phyloP scores from a whole-genome alignment of 2,329 filamentous ascomycete species.

The Pestalotiopsis fici region DNA sequence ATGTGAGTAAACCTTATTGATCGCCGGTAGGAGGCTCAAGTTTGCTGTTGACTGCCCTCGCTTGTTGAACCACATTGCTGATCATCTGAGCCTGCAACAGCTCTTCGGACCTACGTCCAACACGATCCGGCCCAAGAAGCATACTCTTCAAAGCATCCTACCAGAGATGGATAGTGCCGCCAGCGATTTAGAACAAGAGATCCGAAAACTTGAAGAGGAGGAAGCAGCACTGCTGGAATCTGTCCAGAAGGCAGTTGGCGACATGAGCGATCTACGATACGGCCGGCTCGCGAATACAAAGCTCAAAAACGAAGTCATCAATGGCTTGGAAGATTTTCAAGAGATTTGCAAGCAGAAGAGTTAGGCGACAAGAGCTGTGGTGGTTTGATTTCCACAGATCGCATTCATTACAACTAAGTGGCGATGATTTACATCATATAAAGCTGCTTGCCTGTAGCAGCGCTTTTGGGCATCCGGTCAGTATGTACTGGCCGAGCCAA shows the following conservation, averaged over 20 bases:
- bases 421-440: neutral
- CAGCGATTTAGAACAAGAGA: conserved; percentile 66
- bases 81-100: conserved; percentile 37
- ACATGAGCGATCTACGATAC: conserved; percentile 80
- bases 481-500: neutral
- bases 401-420: conserved; percentile 9
- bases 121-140: conserved; percentile 48
- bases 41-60: neutral
- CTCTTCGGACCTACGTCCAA: conserved; percentile 56
- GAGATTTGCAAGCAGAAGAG: conserved; percentile 58
- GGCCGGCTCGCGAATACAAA: conserved; percentile 69
- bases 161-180: conserved; percentile 70
- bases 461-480: neutral
- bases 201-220: conserved; percentile 66
- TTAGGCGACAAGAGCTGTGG: conserved; percentile 22
- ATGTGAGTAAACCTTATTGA: conserved; percentile 37
- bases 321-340: conserved; percentile 65
- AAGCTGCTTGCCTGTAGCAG: neutral
- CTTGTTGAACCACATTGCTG: neutral
- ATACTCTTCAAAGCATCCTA: conserved; percentile 66
- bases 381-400: neutral
- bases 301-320: conserved; percentile 66
- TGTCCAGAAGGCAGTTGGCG: conserved; percentile 67
- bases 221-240: conserved; percentile 59
- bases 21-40: neutral